Conservation (phyloP, 345 rosid species). For the Eucalyptus melliodora region DNA sequence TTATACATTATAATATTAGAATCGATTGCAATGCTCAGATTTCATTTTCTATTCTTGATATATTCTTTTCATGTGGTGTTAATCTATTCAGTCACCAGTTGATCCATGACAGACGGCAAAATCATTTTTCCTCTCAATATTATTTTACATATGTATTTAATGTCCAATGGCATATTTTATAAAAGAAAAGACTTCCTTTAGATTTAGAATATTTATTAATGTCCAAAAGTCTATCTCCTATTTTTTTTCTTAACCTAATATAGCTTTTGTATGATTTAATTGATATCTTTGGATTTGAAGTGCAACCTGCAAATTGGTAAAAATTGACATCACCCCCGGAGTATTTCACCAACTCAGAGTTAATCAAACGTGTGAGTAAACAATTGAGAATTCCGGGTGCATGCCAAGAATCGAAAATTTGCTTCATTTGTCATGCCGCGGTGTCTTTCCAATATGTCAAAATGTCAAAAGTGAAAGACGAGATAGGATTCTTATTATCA, state of each 20-base stretch:
- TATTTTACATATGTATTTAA: background rate
- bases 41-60: background rate
- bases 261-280: background rate
- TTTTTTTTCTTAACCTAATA: background rate
- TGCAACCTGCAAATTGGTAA: background rate
- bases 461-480: background rate
- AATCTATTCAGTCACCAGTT: background rate
- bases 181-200: background rate
- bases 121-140: rapidly evolving
- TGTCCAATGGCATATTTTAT: background rate
- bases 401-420: background rate
- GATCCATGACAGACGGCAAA: background rate
- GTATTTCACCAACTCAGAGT: background rate
- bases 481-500: background rate
- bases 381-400: background rate
- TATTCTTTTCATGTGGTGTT: background rate
- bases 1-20: background rate
- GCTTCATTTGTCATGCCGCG: background rate
- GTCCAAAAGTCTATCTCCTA: background rate
- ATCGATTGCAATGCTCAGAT: background rate
- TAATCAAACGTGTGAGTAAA: background rate
- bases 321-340: background rate
- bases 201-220: background rate
- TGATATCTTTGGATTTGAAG: background rate
- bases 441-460: background rate